phyloP scores from a whole-genome alignment of 148 eudicot species.

The Vaccinium vitisidaea region DNA sequence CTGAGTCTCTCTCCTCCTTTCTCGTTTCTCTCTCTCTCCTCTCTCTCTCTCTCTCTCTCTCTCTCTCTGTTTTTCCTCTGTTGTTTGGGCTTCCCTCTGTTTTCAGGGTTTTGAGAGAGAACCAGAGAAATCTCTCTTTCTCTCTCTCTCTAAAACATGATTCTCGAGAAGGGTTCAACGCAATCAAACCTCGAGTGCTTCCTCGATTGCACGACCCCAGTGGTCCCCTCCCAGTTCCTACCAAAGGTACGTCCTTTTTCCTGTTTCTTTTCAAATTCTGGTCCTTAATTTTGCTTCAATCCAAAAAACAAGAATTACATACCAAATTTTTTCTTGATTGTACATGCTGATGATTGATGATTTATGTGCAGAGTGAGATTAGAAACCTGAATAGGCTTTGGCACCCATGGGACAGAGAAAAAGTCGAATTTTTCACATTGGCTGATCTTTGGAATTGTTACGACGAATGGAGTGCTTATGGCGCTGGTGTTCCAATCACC shows the following conservation, averaged over 20 bases:
- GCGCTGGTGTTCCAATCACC: constrained; percentile 83
- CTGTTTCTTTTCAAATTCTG: neutral
- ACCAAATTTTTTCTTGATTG: neutral
- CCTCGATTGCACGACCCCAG: constrained; percentile 77
- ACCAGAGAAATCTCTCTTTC: constrained; percentile 18
- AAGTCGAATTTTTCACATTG: constrained; percentile 65
- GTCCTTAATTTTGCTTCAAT: neutral
- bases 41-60: constrained; percentile 11
- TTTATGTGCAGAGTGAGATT: constrained; percentile 57
- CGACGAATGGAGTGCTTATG: constrained; percentile 97
- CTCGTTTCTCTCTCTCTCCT: neutral
- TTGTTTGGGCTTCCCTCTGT: constrained; percentile 18
- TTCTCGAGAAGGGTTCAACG: constrained; percentile 51
- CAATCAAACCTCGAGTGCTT: constrained; percentile 72
- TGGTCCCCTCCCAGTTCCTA: constrained; percentile 66
- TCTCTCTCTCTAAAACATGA: constrained; percentile 30
- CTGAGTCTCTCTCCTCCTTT: constrained; percentile 37
- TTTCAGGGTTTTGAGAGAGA: constrained; percentile 35
- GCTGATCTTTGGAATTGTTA: constrained; percentile 81
- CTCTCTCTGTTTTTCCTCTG: constrained; percentile 15
- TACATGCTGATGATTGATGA: neutral
- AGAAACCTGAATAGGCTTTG: constrained; percentile 73
- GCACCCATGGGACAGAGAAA: constrained; percentile 93
- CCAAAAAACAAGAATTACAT: neutral
- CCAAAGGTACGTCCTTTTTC: constrained; percentile 51